Percentiles rank a stretch among this genome's conserved stretches.
Evolutionary conservation across 1,284 basidiomycete genomes (phyloP).

Genomic region (Tausonia pullulans): DNA sequence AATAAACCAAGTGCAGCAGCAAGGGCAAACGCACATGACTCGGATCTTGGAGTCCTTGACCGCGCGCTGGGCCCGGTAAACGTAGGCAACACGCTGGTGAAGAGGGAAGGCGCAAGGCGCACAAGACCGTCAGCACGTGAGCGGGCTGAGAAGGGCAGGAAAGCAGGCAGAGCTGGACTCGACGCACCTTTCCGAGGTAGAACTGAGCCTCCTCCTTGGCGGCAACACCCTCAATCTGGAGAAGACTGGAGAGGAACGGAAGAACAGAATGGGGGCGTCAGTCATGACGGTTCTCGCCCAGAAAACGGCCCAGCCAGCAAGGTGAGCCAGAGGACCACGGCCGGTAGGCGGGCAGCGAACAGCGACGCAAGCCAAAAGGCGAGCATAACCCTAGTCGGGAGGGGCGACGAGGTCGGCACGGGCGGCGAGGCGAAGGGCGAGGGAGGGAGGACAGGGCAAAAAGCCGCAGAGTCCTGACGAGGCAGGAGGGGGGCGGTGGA

Average conservation of each 20-base stretch:
- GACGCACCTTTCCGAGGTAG: slow-evolving; percentile 91
- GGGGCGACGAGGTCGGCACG: background rate
- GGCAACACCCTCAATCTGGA: slow-evolving; percentile 95
- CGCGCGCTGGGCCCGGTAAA: slow-evolving; percentile 91
- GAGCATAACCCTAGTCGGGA: background rate
- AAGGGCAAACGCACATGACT: slow-evolving; percentile 53
- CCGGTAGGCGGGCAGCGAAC: background rate
- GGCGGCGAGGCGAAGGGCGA: background rate
- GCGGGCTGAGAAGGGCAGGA: background rate
- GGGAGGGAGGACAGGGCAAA: no score
- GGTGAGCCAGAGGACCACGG: background rate
- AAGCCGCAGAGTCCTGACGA: no score
- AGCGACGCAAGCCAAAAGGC: background rate
- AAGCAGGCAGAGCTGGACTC: background rate
- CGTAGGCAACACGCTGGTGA: slow-evolving; percentile 81
- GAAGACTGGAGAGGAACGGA: slow-evolving; percentile 33
- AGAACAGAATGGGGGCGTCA: background rate
- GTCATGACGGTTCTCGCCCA: background rate
- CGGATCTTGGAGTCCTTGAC: slow-evolving; percentile 85
- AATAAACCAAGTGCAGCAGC: background rate
- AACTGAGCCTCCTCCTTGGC: slow-evolving; percentile 90
- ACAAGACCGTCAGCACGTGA: background rate
- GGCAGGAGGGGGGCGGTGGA: no score
- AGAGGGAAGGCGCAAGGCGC: no score
- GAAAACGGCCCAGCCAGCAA: background rate